A percentile compares a stretch with the other conserved stretches of the same genome.
These are phyloP conservation scores for Zygoascus flipseniorum DNA, from an alignment of 805 yeast species.

Conservation along the genomic window DNA sequence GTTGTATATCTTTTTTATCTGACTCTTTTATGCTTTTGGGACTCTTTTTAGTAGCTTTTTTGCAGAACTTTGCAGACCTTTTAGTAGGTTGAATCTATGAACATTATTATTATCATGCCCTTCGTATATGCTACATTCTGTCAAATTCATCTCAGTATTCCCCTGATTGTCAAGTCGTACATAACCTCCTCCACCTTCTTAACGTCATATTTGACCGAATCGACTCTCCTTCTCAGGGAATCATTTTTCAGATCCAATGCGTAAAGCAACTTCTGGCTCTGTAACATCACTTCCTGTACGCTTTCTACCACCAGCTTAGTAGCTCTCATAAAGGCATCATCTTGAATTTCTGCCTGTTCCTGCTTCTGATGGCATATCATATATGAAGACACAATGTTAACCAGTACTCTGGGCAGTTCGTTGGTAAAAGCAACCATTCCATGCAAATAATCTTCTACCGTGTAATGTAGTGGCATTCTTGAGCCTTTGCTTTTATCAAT, in stretches of 20 bases:
- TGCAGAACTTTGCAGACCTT: no score
- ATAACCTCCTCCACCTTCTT: constrained; percentile 27
- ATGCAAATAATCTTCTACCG: constrained; percentile 24
- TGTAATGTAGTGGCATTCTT: constrained; percentile 1
- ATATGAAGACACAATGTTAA: constrained; percentile 21
- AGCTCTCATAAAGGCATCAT: background rate
- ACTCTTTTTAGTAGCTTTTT: no score
- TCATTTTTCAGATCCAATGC: constrained; percentile 26
- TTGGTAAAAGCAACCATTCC: constrained; percentile 19
- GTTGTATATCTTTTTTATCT: no score
- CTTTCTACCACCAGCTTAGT: background rate
- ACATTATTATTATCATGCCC: no score
- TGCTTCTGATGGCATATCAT: constrained; percentile 9
- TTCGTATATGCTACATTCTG: no score
- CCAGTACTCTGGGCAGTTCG: constrained; percentile 23
- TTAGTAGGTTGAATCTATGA: no score
- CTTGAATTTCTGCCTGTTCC: background rate
- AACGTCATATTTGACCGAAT: constrained; percentile 25
- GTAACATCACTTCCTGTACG: constrained; percentile 17
- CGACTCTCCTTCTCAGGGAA: constrained; percentile 22
- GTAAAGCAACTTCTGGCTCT: constrained; percentile 22
- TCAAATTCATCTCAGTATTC: background rate
- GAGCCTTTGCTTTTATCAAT: background rate
- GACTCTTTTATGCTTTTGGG: no score
- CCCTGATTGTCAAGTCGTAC: constrained; percentile 23